phyloP scores from a whole-genome alignment of 2,329 filamentous ascomycete genomes.

The Talaromyces sp. region DNA sequence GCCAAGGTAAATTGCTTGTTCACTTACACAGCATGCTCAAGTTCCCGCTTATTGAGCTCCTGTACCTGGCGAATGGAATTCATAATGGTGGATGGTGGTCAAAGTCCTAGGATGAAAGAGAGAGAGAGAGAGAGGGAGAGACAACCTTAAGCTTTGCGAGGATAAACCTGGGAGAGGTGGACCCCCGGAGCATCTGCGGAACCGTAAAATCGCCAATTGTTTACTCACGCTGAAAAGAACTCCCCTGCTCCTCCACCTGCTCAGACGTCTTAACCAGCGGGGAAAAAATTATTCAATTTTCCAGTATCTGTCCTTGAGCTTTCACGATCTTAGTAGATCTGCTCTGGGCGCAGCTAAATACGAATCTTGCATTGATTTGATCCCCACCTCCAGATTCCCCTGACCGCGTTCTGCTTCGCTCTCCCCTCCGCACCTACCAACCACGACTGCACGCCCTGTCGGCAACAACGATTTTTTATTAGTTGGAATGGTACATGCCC shows the following conservation, averaged over 20 bases:
- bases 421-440: constrained; percentile 24
- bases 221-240: constrained; percentile 20
- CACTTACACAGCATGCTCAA: constrained; percentile 82
- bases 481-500: constrained; percentile 39
- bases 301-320: not conserved
- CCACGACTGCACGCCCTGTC: constrained; percentile 14
- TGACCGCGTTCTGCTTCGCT: constrained; percentile 29
- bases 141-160: constrained; percentile 6
- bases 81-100: constrained; percentile 58
- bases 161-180: constrained; percentile 8
- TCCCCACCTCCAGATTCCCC: constrained; percentile 31
- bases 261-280: constrained; percentile 9
- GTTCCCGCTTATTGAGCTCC: constrained; percentile 89
- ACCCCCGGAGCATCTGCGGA: constrained; percentile 28
- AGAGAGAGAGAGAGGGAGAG: not conserved
- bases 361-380: not conserved
- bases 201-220: constrained; percentile 31
- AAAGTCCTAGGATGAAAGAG: not conserved
- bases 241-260: constrained; percentile 19
- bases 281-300: not conserved
- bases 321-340: not conserved
- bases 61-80: constrained; percentile 93
- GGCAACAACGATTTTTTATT: constrained; percentile 5
- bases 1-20: constrained; percentile 10
- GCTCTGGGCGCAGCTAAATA: not conserved